These are phyloP conservation scores for Cladosporium sp. DNA, from an alignment of 2,329 filamentous ascomycete species.

Conservation along the genomic window DNA sequence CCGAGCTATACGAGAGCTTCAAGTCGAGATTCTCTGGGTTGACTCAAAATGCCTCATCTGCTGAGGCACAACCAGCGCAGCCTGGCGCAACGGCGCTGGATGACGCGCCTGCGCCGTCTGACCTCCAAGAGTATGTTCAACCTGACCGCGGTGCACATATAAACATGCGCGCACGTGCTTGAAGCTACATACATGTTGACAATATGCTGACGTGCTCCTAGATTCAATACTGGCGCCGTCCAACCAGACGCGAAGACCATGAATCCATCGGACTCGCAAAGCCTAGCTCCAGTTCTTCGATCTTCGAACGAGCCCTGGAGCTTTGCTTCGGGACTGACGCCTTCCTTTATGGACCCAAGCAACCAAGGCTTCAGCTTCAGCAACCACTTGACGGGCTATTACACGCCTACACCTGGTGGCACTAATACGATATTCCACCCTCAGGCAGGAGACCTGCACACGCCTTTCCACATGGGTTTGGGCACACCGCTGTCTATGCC, in stretches of 20 bases:
- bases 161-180: not conserved
- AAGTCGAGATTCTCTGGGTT: slow-evolving; percentile 78
- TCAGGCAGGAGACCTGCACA: slow-evolving; percentile 83
- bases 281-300: slow-evolving; percentile 78
- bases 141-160: not conserved
- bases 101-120: slow-evolving; percentile 38
- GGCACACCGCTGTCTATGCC: slow-evolving; percentile 78
- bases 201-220: not conserved
- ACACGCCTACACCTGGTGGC: slow-evolving; percentile 80
- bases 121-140: not conserved
- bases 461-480: slow-evolving; percentile 70
- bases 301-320: slow-evolving; percentile 77
- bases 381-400: slow-evolving; percentile 77
- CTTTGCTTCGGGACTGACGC: slow-evolving; percentile 59
- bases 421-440: slow-evolving; percentile 76
- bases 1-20: slow-evolving; percentile 80
- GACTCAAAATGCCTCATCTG: slow-evolving; percentile 35
- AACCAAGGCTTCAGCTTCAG: slow-evolving; percentile 79
- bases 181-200: not conserved
- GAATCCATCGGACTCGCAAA: slow-evolving; percentile 49
- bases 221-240: not conserved
- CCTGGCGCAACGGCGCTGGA: slow-evolving; percentile 36
- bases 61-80: slow-evolving; percentile 44
- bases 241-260: slow-evolving; percentile 10
- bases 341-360: slow-evolving; percentile 80